A percentile compares a stretch with the other conserved stretches of the same genome.
phyloP scores from a whole-genome alignment of 495 filamentous ascomycete species.

The Talaromyces adpressus region DNA sequence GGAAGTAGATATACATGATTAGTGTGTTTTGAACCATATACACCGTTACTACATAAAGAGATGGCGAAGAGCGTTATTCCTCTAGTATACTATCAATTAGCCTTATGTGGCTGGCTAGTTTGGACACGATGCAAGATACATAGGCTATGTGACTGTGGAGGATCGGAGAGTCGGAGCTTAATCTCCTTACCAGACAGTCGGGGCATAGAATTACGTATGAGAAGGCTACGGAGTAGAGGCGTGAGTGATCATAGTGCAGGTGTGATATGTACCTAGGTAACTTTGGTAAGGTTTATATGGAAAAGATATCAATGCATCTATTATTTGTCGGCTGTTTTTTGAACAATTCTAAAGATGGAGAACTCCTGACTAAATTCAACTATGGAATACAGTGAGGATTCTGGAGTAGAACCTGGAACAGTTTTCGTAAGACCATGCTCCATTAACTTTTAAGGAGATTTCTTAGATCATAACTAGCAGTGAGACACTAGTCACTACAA shows the following conservation, averaged over 20 bases:
- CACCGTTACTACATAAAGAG: not conserved
- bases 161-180: not conserved
- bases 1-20: not conserved
- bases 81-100: too few species aligned
- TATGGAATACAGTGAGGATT: not conserved
- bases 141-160: not conserved
- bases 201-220: not conserved
- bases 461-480: not conserved
- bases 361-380: not conserved
- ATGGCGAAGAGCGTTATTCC: not conserved
- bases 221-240: not conserved
- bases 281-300: not conserved
- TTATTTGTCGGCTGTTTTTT: not conserved
- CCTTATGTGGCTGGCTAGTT: not conserved
- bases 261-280: not conserved
- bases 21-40: not conserved
- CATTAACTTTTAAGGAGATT: not conserved
- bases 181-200: not conserved
- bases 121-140: not conserved
- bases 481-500: not conserved
- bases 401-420: not conserved
- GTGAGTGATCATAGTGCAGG: not conserved
- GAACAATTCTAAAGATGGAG: not conserved
- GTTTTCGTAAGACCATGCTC: not conserved
- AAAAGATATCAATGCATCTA: not conserved